Evolutionary conservation across 139 green algal species (phyloP).

Genomic region (Chlorella sp.): DNA sequence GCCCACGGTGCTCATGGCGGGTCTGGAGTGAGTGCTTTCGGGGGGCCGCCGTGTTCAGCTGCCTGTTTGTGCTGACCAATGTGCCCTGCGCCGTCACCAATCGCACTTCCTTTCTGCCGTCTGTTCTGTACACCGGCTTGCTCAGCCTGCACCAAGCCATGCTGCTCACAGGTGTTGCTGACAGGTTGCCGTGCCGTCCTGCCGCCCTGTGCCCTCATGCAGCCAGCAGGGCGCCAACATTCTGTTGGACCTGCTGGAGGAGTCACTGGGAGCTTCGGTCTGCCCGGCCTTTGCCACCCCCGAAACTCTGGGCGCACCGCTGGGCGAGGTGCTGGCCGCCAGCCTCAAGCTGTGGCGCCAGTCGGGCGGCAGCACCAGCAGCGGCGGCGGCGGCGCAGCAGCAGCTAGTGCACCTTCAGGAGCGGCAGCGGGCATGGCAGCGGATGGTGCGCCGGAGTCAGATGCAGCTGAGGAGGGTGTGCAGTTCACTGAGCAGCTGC

Average conservation of each 20-base stretch:
- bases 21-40: constrained; percentile 25
- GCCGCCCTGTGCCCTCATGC: not conserved
- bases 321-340: constrained; percentile 26
- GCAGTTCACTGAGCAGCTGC: too few species aligned
- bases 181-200: too few species aligned
- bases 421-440: not conserved
- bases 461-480: too few species aligned
- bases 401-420: not conserved
- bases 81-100: too few species aligned
- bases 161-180: not conserved
- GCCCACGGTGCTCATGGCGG: constrained; percentile 38
- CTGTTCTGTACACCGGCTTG: too few species aligned
- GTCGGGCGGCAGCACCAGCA: not conserved
- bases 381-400: not conserved
- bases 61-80: too few species aligned
- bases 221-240: not conserved
- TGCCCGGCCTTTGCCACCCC: not conserved
- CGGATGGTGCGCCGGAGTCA: too few species aligned
- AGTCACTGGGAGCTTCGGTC: not conserved
- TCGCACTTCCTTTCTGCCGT: too few species aligned
- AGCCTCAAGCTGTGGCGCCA: not conserved
- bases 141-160: too few species aligned
- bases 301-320: not conserved
- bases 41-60: too few species aligned
- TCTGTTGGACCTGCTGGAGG: constrained; percentile 10